Conservation (phyloP, 179 eudicot genomes). For the Beta corolliflora region DNA sequence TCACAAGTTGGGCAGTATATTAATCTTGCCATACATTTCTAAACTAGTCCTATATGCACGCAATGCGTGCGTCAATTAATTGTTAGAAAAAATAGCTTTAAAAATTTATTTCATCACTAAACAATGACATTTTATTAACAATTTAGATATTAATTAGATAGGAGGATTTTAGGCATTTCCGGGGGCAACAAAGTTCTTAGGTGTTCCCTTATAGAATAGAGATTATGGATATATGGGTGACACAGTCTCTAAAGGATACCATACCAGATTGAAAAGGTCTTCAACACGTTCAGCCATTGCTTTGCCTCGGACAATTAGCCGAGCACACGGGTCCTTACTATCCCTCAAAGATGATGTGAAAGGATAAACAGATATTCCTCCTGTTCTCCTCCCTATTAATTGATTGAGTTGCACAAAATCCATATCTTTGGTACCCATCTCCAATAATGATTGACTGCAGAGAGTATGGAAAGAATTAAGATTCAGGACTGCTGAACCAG, state of each 20-base stretch:
- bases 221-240: background rate
- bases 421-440: slow-evolving; percentile 98
- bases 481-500: slow-evolving; percentile 4
- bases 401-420: slow-evolving; percentile 96
- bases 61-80: too few relatives aligned
- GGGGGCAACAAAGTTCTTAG: too few relatives aligned
- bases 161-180: too few relatives aligned
- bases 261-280: slow-evolving; percentile 86
- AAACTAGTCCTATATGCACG: background rate
- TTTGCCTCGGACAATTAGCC: slow-evolving; percentile 88
- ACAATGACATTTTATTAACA: too few relatives aligned
- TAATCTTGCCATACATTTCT: background rate
- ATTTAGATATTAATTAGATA: too few relatives aligned
- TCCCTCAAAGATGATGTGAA: slow-evolving; percentile 83
- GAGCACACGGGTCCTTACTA: slow-evolving; percentile 67
- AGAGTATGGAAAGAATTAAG: slow-evolving; percentile 4
- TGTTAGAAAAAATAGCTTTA: too few relatives aligned
- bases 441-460: slow-evolving; percentile 78
- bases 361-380: slow-evolving; percentile 94
- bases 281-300: slow-evolving; percentile 93
- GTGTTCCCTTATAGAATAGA: too few relatives aligned
- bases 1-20: background rate
- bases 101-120: too few relatives aligned
- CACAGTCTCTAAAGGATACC: background rate
- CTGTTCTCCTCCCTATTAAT: slow-evolving; percentile 95